phyloP scores from a whole-genome alignment of 2,329 filamentous ascomycete genomes.

The Colletotrichum melonis region DNA sequence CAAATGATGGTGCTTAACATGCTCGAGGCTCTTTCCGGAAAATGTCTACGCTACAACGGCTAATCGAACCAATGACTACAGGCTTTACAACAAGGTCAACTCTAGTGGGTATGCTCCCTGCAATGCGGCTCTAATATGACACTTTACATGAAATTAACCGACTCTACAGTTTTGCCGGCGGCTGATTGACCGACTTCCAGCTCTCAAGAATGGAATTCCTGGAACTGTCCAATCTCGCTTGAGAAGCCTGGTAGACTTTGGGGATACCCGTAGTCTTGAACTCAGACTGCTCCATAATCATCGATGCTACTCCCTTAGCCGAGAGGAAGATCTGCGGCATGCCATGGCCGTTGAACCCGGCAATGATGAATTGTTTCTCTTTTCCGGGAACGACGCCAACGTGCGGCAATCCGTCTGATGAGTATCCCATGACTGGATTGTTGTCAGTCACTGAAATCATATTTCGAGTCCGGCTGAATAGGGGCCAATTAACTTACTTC shows the following conservation, averaged over 20 bases:
- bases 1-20: neutral
- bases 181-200: constrained; percentile 12
- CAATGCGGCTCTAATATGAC: neutral
- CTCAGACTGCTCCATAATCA: constrained; percentile 45
- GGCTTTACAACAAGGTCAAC: neutral
- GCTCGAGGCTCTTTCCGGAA: neutral
- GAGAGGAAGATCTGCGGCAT: constrained; percentile 59
- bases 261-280: constrained; percentile 52
- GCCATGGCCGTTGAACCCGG: constrained; percentile 63
- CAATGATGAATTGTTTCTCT: constrained; percentile 54
- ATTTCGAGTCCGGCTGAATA: too few species aligned
- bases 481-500: constrained; percentile 42
- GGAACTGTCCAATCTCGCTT: constrained; percentile 40
- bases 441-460: constrained; percentile 9
- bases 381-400: constrained; percentile 55
- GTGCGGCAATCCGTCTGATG: constrained; percentile 54
- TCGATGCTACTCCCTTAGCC: constrained; percentile 52
- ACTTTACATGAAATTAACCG: too few species aligned
- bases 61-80: neutral
- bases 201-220: constrained; percentile 32
- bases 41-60: neutral
- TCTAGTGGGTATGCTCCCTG: neutral
- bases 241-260: constrained; percentile 46
- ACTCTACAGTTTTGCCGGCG: neutral
- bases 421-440: constrained; percentile 53